Evolutionary conservation across 345 rosid genomes (phyloP).

Genomic region (Euphorbia lathyris): DNA sequence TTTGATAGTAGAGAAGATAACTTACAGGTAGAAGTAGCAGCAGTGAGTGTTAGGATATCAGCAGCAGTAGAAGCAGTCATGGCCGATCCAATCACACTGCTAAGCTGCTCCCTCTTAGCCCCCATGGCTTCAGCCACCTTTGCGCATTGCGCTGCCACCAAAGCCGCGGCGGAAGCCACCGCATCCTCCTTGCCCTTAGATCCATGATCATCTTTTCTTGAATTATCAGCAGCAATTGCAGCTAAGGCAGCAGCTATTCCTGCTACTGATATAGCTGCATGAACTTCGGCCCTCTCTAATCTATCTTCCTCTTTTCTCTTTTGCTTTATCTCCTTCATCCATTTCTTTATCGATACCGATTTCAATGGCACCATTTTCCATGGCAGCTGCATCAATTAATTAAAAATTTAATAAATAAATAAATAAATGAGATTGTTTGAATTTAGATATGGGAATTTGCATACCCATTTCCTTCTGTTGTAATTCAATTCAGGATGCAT

Average conservation of each 20-base stretch:
- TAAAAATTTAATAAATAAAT: background rate
- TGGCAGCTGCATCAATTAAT: conserved; percentile 38
- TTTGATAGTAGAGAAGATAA: background rate
- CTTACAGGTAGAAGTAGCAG: conserved; percentile 87
- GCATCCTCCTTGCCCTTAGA: conserved; percentile 53
- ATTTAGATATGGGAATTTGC: no score
- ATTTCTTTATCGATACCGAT: conserved; percentile 61
- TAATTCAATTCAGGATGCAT: conserved; percentile 95
- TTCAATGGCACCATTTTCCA: conserved; percentile 65
- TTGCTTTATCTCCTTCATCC: conserved; percentile 72
- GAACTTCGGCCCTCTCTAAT: conserved; percentile 74
- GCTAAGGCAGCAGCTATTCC: conserved; percentile 85
- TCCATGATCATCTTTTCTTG: conserved; percentile 26
- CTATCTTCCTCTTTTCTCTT: conserved; percentile 81
- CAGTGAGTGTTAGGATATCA: conserved; percentile 84
- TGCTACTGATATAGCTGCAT: conserved; percentile 88
- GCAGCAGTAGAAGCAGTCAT: conserved; percentile 62
- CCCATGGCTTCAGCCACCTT: conserved; percentile 87
- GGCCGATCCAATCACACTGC: conserved; percentile 63
- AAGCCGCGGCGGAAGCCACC: conserved; percentile 82
- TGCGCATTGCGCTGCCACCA: conserved; percentile 84
- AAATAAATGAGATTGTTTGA: no score
- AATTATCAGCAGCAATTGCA: conserved; percentile 67
- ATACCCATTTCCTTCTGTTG: conserved; percentile 78
- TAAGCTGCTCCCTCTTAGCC: conserved; percentile 69